Evolutionary conservation across 2,329 filamentous ascomycete species (phyloP), one percentile per base, ranked within the genome.

Genomic region (Penicillium sp.): DNA sequence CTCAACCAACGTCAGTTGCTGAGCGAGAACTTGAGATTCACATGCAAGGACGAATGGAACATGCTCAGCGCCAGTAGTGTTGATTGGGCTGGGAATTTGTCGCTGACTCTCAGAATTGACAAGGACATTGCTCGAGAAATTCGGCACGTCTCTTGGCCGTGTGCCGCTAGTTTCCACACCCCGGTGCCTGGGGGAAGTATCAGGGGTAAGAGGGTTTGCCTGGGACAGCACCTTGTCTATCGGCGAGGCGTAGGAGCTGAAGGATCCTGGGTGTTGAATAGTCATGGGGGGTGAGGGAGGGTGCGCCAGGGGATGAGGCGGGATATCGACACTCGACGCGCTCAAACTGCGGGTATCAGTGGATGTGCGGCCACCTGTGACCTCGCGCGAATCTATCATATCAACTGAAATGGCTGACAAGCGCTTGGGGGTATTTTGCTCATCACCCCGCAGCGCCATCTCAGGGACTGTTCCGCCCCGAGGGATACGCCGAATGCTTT

Each of bases 1-100:
- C 60, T 86, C 82, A 38, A 86, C 77, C 52, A 86, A 71, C 1
- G 81, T 85, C 50, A 86, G 75, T 60, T 86, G 82, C 60, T 84
- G 77, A 2, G 82, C 81, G 45, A 86, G 72, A 4, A 77, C 63
- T 50, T 81, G 76, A 2, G 82, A 82, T 58, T 82, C 80, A 50
- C 80, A 83, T 0, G 80, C 79, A n/a, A 86, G 72, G 25, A 85
- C 70, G 59, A 85, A 86, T 0, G 82, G 81, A 20, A 83, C 67
- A 63, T 86, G 82, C 7, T 72, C 64, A 25, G 65, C 50, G 35
- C 60, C 47, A 41, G 51, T 31, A 13, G 43, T 52, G 43, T 44
- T 53, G 25, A 48, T 31, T 9, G 48, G 47, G 6, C 38, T 49
- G 35, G 53, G 55, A 9, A 52, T 25, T 24, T 52, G 49, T n/a